Conservation (phyloP, 1,284 basidiomycete genomes). For the Cryptococcus amylolentus region DNA sequence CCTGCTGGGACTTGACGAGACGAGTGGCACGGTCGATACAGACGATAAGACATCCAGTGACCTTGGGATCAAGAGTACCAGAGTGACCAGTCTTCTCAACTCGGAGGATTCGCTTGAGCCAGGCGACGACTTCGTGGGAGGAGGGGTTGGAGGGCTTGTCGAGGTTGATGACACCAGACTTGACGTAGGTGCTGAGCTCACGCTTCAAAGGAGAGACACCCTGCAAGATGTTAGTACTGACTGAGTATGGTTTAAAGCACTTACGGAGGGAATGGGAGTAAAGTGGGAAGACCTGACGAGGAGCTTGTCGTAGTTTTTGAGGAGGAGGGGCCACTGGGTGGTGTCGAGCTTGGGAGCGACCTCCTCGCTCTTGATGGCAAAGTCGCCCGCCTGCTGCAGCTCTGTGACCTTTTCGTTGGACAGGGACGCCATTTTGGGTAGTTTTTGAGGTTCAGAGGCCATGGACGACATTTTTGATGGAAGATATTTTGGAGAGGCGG, state of each 20-base stretch:
- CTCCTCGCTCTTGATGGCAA: conserved; percentile 74
- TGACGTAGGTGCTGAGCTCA: conserved; percentile 85
- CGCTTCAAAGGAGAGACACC: conserved; percentile 88
- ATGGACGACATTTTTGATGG: neutral
- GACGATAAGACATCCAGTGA: conserved; percentile 97
- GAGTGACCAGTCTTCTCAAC: conserved; percentile 87
- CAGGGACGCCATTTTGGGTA: conserved; percentile 6
- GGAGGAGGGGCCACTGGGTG: conserved; percentile 92
- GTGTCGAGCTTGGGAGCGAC: conserved; percentile 78
- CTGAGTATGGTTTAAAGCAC: conserved; percentile 1
- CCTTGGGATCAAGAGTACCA: conserved; percentile 91
- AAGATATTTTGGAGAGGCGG: no score
- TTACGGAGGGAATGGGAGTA: conserved; percentile 78
- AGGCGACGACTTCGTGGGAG: conserved; percentile 99
- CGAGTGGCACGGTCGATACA: conserved; percentile 99
- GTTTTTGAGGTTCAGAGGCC: neutral
- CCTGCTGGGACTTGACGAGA: conserved; percentile 83
- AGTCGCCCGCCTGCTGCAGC: conserved; percentile 60
- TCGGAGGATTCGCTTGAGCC: conserved; percentile 91
- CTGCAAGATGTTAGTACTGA: conserved; percentile 42
- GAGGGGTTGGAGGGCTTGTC: conserved; percentile 99
- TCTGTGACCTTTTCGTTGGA: conserved; percentile 34
- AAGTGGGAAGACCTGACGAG: conserved; percentile 95
- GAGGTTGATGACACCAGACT: conserved; percentile 97
- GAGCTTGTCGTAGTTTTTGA: conserved; percentile 96